These are phyloP conservation scores for Aureobasidium sp. DNA, from an alignment of 2,329 filamentous ascomycete genomes.

Conservation along the genomic window DNA sequence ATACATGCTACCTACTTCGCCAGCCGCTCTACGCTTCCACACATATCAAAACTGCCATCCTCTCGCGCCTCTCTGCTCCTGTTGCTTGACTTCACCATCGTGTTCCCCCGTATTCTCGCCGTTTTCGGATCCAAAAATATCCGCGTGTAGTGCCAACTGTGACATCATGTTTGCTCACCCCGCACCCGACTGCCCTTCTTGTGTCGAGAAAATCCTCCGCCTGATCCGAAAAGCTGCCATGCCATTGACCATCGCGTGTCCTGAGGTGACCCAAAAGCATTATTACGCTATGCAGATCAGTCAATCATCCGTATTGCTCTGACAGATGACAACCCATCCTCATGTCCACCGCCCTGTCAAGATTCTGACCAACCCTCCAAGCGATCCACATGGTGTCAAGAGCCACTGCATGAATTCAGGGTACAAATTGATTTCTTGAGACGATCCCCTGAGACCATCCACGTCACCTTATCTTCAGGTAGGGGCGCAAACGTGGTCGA, in stretches of 20 bases:
- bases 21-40: not conserved
- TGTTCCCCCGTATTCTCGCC: not conserved
- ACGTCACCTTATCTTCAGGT: not conserved
- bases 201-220: not conserved
- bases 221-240: not conserved
- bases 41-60: not conserved
- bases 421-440: not conserved
- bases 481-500: not conserved
- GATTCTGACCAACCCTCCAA: not conserved
- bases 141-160: not conserved
- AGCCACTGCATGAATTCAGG: not conserved
- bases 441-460: not conserved
- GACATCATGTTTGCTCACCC: not conserved
- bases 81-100: not conserved
- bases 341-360: not conserved
- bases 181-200: not conserved
- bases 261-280: not conserved
- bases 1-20: not conserved
- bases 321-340: not conserved
- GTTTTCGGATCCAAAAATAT: not conserved
- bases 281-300: not conserved
- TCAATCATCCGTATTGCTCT: constrained; percentile 2
- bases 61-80: not conserved
- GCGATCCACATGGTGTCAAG: not conserved
- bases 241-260: not conserved